A percentile compares a stretch with the other conserved stretches of the same genome.
Evolutionary conservation across 331 rosid species (phyloP).

Genomic region (Phaseolus coccineus): DNA sequence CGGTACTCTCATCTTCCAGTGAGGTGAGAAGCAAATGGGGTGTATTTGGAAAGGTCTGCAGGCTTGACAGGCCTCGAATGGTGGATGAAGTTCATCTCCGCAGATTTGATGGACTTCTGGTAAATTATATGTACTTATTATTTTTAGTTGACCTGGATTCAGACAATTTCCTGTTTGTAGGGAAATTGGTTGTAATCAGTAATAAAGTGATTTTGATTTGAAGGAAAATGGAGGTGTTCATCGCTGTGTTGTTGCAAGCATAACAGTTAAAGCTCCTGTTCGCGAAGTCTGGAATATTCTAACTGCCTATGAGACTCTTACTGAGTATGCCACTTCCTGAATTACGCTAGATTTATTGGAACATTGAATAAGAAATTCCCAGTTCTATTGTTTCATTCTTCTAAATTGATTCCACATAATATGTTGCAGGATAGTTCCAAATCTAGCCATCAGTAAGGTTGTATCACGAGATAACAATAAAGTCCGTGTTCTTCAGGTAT

Average conservation of each 20-base stretch:
- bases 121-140: slow-evolving; percentile 45
- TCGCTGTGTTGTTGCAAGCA: slow-evolving; percentile 84
- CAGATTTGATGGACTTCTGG: slow-evolving; percentile 84
- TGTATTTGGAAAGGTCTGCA: slow-evolving; percentile 73
- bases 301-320: slow-evolving; percentile 79
- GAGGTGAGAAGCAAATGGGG: slow-evolving; percentile 68
- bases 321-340: slow-evolving; percentile 62
- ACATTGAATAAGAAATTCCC: background rate
- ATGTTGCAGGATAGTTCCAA: slow-evolving; percentile 72
- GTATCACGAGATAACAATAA: slow-evolving; percentile 80
- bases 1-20: slow-evolving; percentile 49
- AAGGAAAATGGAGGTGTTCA: slow-evolving; percentile 94
- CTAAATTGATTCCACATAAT: slow-evolving; percentile 31
- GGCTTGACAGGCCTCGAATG: slow-evolving; percentile 67
- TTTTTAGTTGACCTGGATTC: slow-evolving; percentile 28
- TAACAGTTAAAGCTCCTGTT: slow-evolving; percentile 87
- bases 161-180: background rate
- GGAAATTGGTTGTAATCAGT: background rate
- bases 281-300: slow-evolving; percentile 74
- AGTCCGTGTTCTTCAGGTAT: slow-evolving; percentile 85
- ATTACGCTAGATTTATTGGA: slow-evolving; percentile 4
- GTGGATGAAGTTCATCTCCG: slow-evolving; percentile 95
- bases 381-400: slow-evolving; percentile 5
- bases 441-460: slow-evolving; percentile 78
- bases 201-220: slow-evolving; percentile 49